A percentile compares a stretch with the other conserved stretches of the same genome.
These are phyloP conservation scores for Citeromyces siamensis DNA, from an alignment of 1,139 yeast genomes.

Conservation along the genomic window DNA sequence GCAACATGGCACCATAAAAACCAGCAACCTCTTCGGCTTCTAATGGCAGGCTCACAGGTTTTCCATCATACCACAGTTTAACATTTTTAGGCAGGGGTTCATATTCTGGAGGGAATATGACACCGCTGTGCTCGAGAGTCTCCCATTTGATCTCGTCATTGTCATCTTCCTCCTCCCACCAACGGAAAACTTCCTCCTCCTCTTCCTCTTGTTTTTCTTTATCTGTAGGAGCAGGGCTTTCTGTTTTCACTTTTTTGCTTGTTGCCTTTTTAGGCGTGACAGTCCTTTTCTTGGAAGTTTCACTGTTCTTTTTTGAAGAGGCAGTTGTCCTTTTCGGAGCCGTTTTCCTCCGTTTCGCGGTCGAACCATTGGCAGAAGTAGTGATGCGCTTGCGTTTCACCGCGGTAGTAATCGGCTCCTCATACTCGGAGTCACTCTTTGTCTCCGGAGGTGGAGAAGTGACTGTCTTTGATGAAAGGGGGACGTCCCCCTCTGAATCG, in stretches of 20 bases:
- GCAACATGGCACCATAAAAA: constrained; percentile 79
- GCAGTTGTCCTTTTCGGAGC: background rate
- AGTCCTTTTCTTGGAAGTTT: background rate
- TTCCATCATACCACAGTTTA: constrained; percentile 63
- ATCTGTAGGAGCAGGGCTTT: constrained; percentile 8
- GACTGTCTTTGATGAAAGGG: background rate
- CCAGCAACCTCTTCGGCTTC: constrained; percentile 97
- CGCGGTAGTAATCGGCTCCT: background rate
- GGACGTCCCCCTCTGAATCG: constrained; percentile 3
- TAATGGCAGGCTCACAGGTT: constrained; percentile 58
- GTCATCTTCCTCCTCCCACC: constrained; percentile 78
- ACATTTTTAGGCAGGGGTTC: constrained; percentile 78
- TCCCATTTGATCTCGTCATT: constrained; percentile 83
- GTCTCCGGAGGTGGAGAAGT: background rate
- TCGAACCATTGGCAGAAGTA: background rate
- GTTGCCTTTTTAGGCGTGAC: constrained; percentile 1
- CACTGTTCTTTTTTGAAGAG: background rate
- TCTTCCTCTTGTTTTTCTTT: constrained; percentile 18
- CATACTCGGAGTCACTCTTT: background rate
- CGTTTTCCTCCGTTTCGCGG: background rate
- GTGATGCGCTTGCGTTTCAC: background rate
- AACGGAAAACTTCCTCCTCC: constrained; percentile 53
- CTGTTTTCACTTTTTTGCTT: constrained; percentile 5
- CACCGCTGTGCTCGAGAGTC: constrained; percentile 79
- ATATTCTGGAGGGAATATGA: constrained; percentile 85